These are phyloP conservation scores for Cercospora citrullina DNA, from an alignment of 2,329 filamentous ascomycete genomes.

Conservation along the genomic window DNA sequence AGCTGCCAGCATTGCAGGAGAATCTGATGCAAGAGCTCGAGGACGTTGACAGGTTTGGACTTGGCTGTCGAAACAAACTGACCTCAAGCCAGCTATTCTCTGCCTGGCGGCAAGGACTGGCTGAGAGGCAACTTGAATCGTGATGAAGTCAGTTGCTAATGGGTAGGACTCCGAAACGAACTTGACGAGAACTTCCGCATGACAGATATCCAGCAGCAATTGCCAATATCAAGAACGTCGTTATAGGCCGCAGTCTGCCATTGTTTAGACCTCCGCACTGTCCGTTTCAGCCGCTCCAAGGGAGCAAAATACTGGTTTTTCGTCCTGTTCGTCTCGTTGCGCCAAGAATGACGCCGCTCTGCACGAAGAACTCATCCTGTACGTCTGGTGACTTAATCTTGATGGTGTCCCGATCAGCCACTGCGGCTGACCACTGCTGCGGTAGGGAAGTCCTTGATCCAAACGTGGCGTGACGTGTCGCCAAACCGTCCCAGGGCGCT, in stretches of 20 bases:
- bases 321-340: neutral
- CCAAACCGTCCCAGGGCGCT: neutral
- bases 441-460: neutral
- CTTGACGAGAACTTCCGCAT: neutral
- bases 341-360: neutral
- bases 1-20: neutral
- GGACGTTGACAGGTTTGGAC: neutral
- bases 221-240: neutral
- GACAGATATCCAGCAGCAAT: neutral
- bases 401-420: neutral
- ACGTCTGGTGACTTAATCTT: neutral
- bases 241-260: neutral
- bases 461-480: neutral
- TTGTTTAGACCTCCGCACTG: neutral
- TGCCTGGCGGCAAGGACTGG: neutral
- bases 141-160: too few relatives aligned
- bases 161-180: neutral
- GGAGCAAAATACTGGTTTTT: neutral
- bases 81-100: neutral
- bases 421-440: neutral
- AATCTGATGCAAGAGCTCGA: neutral
- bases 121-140: neutral
- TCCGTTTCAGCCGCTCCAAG: neutral
- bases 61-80: neutral
- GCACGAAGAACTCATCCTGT: neutral